Evolutionary conservation across 116 monocot genomes (phyloP).

Genomic region (Iris pallida): DNA sequence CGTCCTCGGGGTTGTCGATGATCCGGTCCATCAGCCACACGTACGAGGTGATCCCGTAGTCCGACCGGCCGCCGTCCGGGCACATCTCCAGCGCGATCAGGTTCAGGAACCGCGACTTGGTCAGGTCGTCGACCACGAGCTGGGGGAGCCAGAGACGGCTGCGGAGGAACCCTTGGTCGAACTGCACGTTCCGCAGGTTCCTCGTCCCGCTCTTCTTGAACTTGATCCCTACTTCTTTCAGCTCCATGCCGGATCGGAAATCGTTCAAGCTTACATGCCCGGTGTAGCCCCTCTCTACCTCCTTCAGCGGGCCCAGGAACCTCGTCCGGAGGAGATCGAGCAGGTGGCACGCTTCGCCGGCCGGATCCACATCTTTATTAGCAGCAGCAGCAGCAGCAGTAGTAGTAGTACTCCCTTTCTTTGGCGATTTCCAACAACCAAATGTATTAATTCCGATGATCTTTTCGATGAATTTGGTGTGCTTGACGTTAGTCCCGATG

Average conservation of each 20-base stretch:
- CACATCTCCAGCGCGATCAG: conserved; percentile 24
- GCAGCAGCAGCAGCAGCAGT: too few species aligned
- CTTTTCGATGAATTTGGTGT: too few species aligned
- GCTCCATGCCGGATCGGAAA: neutral
- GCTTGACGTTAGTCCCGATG: too few species aligned
- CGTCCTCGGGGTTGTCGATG: conserved; percentile 18
- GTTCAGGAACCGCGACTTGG: conserved; percentile 15
- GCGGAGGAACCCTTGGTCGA: neutral
- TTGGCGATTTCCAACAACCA: too few species aligned
- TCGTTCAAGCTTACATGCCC: too few species aligned
- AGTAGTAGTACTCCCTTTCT: too few species aligned
- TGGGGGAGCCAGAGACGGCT: conserved; percentile 6
- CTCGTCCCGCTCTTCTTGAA: neutral
- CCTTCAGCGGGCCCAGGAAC: neutral
- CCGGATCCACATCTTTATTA: too few species aligned
- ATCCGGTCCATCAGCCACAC: conserved; percentile 15
- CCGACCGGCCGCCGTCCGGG: neutral
- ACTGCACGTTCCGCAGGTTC: neutral
- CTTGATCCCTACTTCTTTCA: neutral
- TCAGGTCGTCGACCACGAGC: conserved; percentile 18
- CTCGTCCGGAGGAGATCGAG: neutral
- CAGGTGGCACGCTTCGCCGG: too few species aligned
- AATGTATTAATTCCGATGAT: too few species aligned
- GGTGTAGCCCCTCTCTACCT: too few species aligned
- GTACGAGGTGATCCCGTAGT: conserved; percentile 13